These are phyloP conservation scores for Rhynchospora pubera DNA, from an alignment of 176 grass and related monocot genomes.

Conservation along the genomic window DNA sequence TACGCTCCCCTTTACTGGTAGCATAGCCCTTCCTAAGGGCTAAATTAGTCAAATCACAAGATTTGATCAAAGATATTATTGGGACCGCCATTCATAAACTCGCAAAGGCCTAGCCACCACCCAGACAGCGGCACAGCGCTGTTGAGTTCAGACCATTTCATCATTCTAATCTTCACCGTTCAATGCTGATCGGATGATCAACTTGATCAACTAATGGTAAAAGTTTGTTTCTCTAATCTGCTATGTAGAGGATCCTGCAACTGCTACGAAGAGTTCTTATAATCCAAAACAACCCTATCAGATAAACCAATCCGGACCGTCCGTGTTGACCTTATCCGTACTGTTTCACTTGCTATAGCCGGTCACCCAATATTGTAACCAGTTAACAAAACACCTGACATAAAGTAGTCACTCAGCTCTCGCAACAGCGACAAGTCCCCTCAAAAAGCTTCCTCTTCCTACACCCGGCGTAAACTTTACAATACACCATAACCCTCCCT, in stretches of 20 bases:
- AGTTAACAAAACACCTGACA: conserved; percentile 17
- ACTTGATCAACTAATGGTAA: too few relatives aligned
- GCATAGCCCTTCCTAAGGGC: neutral
- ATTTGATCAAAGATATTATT: neutral
- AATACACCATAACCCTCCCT: neutral
- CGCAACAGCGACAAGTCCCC: neutral
- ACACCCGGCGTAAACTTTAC: neutral
- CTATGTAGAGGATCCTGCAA: too few relatives aligned
- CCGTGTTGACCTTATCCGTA: neutral
- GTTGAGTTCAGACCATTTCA: neutral
- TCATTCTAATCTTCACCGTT: neutral
- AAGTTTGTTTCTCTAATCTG: neutral
- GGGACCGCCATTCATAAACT: neutral
- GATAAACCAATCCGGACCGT: neutral
- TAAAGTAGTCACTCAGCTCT: conserved; percentile 20
- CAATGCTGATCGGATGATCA: neutral
- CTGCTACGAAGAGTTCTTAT: too few relatives aligned
- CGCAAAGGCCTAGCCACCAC: neutral
- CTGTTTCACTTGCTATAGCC: neutral
- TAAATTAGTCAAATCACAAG: conserved; percentile 5
- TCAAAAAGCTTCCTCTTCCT: neutral
- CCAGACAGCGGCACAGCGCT: too few relatives aligned
- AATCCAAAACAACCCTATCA: too few relatives aligned
- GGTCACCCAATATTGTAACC: conserved; percentile 11
- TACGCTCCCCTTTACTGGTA: neutral